phyloP scores from a whole-genome alignment of 352 stramenopile genomes.

The Phytophthora parvispora region DNA sequence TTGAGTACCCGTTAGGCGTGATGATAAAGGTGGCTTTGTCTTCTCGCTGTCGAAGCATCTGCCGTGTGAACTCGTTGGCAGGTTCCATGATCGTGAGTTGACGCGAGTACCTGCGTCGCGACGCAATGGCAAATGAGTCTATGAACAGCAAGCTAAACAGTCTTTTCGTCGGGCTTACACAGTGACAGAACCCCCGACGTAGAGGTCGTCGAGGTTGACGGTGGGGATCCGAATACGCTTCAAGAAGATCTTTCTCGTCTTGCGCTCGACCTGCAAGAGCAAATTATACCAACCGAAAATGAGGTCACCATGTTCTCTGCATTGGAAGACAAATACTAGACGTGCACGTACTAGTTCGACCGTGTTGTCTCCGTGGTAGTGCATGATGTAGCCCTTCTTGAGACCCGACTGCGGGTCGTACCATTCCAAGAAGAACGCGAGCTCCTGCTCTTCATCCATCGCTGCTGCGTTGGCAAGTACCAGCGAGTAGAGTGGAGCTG shows the following conservation, averaged over 20 bases:
- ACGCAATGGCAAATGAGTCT: background rate
- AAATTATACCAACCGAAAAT: conserved; percentile 2
- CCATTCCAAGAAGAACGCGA: conserved; percentile 87
- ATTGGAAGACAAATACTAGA: too few species aligned
- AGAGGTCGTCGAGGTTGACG: conserved; percentile 72
- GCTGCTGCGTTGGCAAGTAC: background rate
- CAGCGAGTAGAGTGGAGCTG: background rate
- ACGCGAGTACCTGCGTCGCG: conserved; percentile 65
- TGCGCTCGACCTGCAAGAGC: conserved; percentile 58
- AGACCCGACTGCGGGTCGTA: conserved; percentile 78
- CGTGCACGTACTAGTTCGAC: conserved; percentile 70
- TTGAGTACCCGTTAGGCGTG: conserved; percentile 52
- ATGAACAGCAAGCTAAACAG: background rate
- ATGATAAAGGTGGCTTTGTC: conserved; percentile 62
- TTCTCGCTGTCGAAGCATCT: conserved; percentile 40
- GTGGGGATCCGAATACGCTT: conserved; percentile 84
- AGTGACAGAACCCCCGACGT: conserved; percentile 73
- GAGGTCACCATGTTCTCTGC: background rate
- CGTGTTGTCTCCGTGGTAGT: conserved; percentile 79
- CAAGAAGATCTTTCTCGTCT: conserved; percentile 74
- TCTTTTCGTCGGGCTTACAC: conserved; percentile 44
- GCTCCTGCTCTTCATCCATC: conserved; percentile 66
- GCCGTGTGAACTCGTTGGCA: conserved; percentile 75
- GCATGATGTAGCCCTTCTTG: conserved; percentile 77
- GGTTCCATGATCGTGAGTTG: conserved; percentile 75